Evolutionary conservation across 345 rosid genomes (phyloP), one percentile per base, ranked within the genome.

Genomic region (Cardiospermum halicacabum): DNA sequence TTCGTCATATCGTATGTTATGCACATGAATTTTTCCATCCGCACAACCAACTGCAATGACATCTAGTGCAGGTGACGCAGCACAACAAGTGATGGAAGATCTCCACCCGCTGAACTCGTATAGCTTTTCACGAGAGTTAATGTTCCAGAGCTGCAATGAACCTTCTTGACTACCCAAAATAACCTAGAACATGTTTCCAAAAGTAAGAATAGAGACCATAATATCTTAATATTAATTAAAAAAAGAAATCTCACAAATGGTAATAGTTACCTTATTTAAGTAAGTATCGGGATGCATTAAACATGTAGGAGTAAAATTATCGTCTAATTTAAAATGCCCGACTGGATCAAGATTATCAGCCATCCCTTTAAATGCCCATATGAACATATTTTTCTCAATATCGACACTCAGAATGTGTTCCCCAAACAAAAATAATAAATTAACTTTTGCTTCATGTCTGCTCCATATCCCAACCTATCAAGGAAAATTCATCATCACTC

Each of bases 201-300:
- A n/a, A 53, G 36, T 45, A 24, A 49, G 15, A 32, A 32, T 16
- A 15, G 22, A 24, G 26, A 11, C 18, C 30, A 10, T 12, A 42
- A 12, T 11, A 37, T 3, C 19, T 13, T n/a, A n/a, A n/a, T n/a
- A n/a, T n/a, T n/a, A n/a, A n/a, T n/a, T n/a, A n/a, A n/a, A n/a
- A n/a, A n/a, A n/a, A n/a, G n/a, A n/a, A n/a, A n/a, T n/a, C n/a
- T n/a, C n/a, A n/a, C n/a, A n/a, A n/a, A n/a, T n/a, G n/a, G n/a
- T n/a, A n/a, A n/a, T n/a, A 15, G n/a, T 72, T 63, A 91, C 99
- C 93, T 91, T 94, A 75, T 94, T 94, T 24, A 91, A 56, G 76
- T 94, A 89, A 65, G 99, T 94, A 68, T 94, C 96, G 18, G 97
- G 99, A 62, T 94, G 99, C 79, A 89, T 81, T 67, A 94, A 74